Evolutionary conservation across 2,329 filamentous ascomycete genomes (phyloP), one percentile per base, ranked within the genome.

Genomic region (Incumbomyces lentus): DNA sequence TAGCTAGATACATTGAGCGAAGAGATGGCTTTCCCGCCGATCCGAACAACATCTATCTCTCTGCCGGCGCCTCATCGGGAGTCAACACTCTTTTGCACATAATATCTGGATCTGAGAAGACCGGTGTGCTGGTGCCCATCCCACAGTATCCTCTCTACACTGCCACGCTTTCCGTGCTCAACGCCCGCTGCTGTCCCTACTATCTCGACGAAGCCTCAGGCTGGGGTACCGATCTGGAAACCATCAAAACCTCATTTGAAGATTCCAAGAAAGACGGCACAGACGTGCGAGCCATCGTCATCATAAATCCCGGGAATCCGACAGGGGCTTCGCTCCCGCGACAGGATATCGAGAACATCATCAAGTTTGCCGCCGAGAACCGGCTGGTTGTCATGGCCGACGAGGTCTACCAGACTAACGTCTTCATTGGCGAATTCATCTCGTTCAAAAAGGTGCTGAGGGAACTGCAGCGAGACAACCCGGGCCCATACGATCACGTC

Each of bases 371-470:
- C 33, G 82, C 81, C 22, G 75, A 89, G 64, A 80, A 95, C 73
- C 79, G 82, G 58, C 76, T 98, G 19, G 88, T 96, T 47, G 74
- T 96, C 55, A 78, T 98, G 60, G 92, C 92, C 44, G 92, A 98
- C 62, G 92, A 98, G 68, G 92, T 98, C 32, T 98, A 98, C 78
- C 92, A 98, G 71, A 96, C 92, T 62, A 98, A 98, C 67, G 85
- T 98, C 58, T 98, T 98, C 69, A 72, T 54, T 52, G 92, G 92
- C 65, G 76, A 90, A 64, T 98, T 98, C 73, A 80, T 86, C 69
- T 93, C 86, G 60, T 96, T 98, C 82, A 96, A 96, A 73, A 81
- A 84, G 59, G 81, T 83, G 34, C 78, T 98, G 42, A 79, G 89
- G 53, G 62, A 83, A 57, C 71, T 96, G 59, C 90, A 96, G 66